Evolutionary conservation across 2,329 filamentous ascomycete species (phyloP).

Genomic region (Bipolaris cookei): DNA sequence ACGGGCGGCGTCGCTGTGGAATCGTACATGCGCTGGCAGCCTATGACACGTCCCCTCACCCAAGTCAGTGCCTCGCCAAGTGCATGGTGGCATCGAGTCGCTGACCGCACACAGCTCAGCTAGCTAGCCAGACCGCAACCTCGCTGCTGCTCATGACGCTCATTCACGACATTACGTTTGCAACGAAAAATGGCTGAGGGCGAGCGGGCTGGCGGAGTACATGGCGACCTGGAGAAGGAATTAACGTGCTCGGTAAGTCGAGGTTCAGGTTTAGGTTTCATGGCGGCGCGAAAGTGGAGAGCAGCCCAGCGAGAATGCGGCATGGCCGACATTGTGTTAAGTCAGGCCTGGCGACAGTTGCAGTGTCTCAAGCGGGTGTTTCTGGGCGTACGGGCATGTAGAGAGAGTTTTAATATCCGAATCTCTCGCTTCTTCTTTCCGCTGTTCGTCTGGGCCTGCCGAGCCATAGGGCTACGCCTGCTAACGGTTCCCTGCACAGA

Average conservation of each 20-base stretch:
- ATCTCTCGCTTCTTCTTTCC: slow-evolving; percentile 1
- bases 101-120: slow-evolving; percentile 26
- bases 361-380: no score
- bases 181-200: slow-evolving; percentile 42
- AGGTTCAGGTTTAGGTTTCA: slow-evolving; percentile 19
- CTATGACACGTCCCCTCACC: slow-evolving; percentile 10
- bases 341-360: background rate
- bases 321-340: background rate
- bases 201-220: slow-evolving; percentile 50
- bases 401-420: background rate
- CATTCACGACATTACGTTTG: slow-evolving; percentile 9
- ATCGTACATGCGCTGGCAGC: slow-evolving; percentile 22
- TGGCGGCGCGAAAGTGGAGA: slow-evolving; percentile 10
- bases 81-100: slow-evolving; percentile 19
- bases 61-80: slow-evolving; percentile 20
- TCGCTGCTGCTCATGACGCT: slow-evolving; percentile 11
- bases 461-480: slow-evolving; percentile 21
- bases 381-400: background rate
- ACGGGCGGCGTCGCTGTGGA: background rate
- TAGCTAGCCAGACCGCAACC: slow-evolving; percentile 17
- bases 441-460: background rate
- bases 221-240: slow-evolving; percentile 84
- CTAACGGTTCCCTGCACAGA: slow-evolving; percentile 61
- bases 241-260: slow-evolving; percentile 87
- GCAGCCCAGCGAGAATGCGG: background rate